These are phyloP conservation scores for Exophiala calicioides DNA, from an alignment of 2,329 filamentous ascomycete species.

Conservation along the genomic window DNA sequence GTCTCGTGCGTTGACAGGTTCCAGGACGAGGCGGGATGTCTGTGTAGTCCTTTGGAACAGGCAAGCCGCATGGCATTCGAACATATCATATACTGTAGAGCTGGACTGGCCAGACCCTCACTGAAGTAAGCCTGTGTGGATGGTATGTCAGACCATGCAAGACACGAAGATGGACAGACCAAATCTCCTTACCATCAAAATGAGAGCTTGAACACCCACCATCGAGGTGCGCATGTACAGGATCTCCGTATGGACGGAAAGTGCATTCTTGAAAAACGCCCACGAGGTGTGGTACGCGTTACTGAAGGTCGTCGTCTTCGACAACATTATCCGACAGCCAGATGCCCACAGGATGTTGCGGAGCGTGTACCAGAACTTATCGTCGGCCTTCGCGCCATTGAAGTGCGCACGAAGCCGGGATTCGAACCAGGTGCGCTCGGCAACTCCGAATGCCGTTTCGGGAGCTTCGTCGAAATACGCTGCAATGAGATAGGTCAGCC, in stretches of 20 bases:
- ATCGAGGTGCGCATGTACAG: not conserved
- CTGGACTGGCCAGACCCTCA: too few relatives aligned
- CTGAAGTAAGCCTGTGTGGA: too few relatives aligned
- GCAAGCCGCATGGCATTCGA: too few relatives aligned
- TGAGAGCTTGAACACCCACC: constrained; percentile 1
- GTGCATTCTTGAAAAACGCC: constrained; percentile 1
- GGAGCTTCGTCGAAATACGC: constrained; percentile 9
- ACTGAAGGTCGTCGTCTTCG: not conserved
- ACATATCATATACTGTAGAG: too few relatives aligned
- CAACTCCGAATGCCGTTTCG: constrained; percentile 5
- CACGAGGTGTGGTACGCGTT: not conserved
- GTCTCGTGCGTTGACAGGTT: too few relatives aligned
- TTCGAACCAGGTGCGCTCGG: constrained; percentile 6
- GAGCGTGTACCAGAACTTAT: not conserved
- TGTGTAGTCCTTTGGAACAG: too few relatives aligned
- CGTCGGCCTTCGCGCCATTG: not conserved
- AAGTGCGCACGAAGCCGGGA: constrained; percentile 5
- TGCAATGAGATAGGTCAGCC: not conserved
- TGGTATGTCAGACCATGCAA: not conserved
- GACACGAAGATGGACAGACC: too few relatives aligned
- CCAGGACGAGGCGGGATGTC: too few relatives aligned
- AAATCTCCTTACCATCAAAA: constrained; percentile 2
- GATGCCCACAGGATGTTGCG: not conserved
- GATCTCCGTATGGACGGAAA: not conserved
- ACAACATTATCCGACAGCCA: constrained; percentile 1